A percentile compares a stretch with the other conserved stretches of the same genome.
phyloP scores from a whole-genome alignment of 768 basidiomycete species.

The Kwoniella pini region DNA sequence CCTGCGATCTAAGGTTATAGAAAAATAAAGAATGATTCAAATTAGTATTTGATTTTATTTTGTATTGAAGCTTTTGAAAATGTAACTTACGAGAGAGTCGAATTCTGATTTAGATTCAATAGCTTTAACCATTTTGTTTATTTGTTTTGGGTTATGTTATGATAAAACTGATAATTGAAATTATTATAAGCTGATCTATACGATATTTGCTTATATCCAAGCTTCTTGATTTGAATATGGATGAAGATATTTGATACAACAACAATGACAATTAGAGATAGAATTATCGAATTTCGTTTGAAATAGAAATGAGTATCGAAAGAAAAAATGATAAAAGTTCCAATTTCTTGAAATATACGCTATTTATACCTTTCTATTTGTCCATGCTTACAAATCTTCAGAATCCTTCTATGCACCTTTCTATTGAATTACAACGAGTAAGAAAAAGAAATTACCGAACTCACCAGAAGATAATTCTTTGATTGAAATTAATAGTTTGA shows the following conservation, averaged over 20 bases:
- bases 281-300: neutral
- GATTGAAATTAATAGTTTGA: neutral
- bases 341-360: too few species aligned
- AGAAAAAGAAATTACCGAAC: slow-evolving; percentile 1
- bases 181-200: neutral
- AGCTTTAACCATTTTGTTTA: slow-evolving; percentile 49
- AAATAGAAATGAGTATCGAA: too few species aligned
- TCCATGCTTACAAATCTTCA: slow-evolving; percentile 1
- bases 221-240: neutral
- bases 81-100: too few species aligned
- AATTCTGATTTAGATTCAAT: slow-evolving; percentile 48
- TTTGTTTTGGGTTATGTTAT: neutral
- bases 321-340: neutral
- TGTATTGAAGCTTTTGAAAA: slow-evolving; percentile 45
- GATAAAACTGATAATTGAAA: neutral
- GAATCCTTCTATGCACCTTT: neutral
- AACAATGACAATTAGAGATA: neutral
- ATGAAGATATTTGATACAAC: neutral
- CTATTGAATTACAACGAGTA: neutral
- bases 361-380: slow-evolving; percentile 5
- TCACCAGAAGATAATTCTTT: slow-evolving; percentile 5
- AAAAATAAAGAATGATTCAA: neutral
- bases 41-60: neutral
- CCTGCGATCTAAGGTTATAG: slow-evolving; percentile 33
- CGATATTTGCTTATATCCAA: too few species aligned